A percentile compares a stretch with the other conserved stretches of the same genome.
phyloP scores from a whole-genome alignment of 2,329 filamentous ascomycete species.

The Hymenoscyphus occultus region DNA sequence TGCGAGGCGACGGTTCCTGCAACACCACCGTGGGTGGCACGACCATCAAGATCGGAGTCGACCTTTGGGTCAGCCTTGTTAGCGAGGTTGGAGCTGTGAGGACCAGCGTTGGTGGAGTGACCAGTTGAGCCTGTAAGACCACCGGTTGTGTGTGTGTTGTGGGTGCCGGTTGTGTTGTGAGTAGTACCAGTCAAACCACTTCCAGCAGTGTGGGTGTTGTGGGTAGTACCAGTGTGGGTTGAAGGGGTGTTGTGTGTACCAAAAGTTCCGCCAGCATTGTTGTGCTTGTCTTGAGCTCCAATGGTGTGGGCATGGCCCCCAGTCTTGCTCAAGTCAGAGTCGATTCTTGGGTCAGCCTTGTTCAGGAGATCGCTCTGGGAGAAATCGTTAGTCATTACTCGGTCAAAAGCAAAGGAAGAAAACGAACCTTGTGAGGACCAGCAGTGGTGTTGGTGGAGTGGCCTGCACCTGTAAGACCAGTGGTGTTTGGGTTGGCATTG shows the following conservation, averaged over 20 bases:
- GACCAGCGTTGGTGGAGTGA: slow-evolving; percentile 37
- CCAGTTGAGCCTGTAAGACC: slow-evolving; percentile 34
- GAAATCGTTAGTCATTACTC: slow-evolving; percentile 38
- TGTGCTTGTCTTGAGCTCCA: slow-evolving; percentile 10
- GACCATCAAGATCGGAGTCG: slow-evolving; percentile 45
- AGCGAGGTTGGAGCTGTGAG: slow-evolving; percentile 33
- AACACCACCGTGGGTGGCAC: slow-evolving; percentile 21
- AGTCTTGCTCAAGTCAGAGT: slow-evolving; percentile 29
- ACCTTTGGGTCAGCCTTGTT: not conserved
- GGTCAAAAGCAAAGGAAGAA: slow-evolving; percentile 31
- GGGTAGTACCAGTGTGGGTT: slow-evolving; percentile 5
- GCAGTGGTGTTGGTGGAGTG: not conserved
- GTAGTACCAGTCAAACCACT: slow-evolving; percentile 5
- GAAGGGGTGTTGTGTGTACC: slow-evolving; percentile 17
- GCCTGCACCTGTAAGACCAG: slow-evolving; percentile 35
- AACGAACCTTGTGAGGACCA: slow-evolving; percentile 9
- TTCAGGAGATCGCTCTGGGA: slow-evolving; percentile 39
- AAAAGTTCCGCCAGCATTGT: not conserved
- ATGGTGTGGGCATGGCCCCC: slow-evolving; percentile 12
- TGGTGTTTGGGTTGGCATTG: slow-evolving; percentile 40
- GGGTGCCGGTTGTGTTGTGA: not conserved
- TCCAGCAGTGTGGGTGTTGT: slow-evolving; percentile 16
- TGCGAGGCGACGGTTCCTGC: slow-evolving; percentile 36
- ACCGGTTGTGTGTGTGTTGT: slow-evolving; percentile 35
- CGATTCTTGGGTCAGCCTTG: slow-evolving; percentile 50